Evolutionary conservation across 148 eudicot genomes (phyloP).

Genomic region (Camellia sinensis): DNA sequence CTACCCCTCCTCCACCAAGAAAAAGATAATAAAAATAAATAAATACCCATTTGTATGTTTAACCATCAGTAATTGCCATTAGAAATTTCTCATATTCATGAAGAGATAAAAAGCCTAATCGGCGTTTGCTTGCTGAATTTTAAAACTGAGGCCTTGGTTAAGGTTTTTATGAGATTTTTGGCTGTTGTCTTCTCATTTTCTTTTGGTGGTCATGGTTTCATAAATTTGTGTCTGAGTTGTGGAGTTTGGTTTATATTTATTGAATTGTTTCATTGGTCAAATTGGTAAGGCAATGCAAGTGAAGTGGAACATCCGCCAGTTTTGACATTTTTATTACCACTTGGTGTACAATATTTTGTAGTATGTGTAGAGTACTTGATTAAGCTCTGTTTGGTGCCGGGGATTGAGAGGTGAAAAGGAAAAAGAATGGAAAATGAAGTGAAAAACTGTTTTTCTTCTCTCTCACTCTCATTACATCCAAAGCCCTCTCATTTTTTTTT

Average conservation of each 20-base stretch:
- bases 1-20: background rate
- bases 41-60: background rate
- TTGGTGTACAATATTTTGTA: background rate
- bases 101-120: background rate
- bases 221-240: background rate
- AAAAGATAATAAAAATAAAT: background rate
- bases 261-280: background rate
- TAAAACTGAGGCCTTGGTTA: background rate
- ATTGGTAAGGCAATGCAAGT: background rate
- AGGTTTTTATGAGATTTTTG: background rate
- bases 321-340: background rate
- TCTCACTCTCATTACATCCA: no score
- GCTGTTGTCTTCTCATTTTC: background rate
- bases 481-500: no score
- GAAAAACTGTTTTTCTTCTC: background rate
- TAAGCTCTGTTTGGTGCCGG: background rate
- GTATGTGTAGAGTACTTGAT: background rate
- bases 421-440: background rate
- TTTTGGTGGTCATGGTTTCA: background rate
- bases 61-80: background rate
- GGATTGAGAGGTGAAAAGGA: background rate
- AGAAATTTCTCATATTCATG: background rate
- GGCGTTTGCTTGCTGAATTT: background rate
- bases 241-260: no score
- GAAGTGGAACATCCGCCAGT: background rate